Conservation (phyloP, 169 alveolate genomes). For the Plasmodium gallinaceum region DNA sequence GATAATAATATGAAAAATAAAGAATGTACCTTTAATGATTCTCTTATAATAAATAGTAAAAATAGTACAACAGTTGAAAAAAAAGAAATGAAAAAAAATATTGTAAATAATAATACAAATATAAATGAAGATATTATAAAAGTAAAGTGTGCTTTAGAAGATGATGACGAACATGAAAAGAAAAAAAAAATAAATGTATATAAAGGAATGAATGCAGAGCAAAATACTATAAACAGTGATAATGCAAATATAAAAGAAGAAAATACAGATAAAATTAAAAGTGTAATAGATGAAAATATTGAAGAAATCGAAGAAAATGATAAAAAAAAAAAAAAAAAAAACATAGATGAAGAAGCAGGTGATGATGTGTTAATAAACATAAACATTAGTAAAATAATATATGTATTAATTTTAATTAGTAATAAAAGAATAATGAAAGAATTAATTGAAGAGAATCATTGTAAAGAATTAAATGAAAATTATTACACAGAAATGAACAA, state of each 20-base stretch:
- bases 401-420: slow-evolving; percentile 33
- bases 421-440: slow-evolving; percentile 36
- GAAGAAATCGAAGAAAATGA: slow-evolving; percentile 35
- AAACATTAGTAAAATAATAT: slow-evolving; percentile 48
- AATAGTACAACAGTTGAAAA: not conserved
- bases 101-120: not conserved
- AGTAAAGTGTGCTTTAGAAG: no score
- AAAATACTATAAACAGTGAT: not conserved
- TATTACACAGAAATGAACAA: slow-evolving; percentile 47
- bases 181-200: not conserved
- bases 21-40: not conserved
- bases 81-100: not conserved
- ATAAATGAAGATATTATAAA: no score
- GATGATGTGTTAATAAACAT: slow-evolving; percentile 49
- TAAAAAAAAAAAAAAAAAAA: slow-evolving; percentile 22
- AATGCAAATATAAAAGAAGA: not conserved
- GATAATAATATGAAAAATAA: not conserved
- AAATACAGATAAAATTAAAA: not conserved
- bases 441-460: slow-evolving; percentile 9
- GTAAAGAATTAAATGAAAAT: slow-evolving; percentile 13
- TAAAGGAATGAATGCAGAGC: not conserved
- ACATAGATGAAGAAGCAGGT: slow-evolving; percentile 6
- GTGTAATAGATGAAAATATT: not conserved
- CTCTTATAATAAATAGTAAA: not conserved
- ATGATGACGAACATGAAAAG: not conserved